Percentiles rank a stretch among this genome's conserved stretches.
Conservation (phyloP, 257 asterid species). For the Plantago major region DNA sequence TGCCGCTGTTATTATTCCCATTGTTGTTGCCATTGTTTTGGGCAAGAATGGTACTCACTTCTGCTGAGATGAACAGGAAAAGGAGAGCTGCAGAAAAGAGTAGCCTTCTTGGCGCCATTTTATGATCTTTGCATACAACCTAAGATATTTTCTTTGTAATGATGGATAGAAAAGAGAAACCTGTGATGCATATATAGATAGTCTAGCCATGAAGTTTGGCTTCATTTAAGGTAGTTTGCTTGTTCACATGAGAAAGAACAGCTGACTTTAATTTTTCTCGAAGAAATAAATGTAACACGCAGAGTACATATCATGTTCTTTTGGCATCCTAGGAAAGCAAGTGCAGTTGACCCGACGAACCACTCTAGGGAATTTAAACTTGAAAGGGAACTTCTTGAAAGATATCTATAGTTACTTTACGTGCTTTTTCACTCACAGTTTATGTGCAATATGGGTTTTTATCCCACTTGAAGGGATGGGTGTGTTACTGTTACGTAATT, state of each 20-base stretch:
- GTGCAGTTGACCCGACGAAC: not conserved
- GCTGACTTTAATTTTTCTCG: not conserved
- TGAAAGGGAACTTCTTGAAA: no score
- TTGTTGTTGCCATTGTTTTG: not conserved
- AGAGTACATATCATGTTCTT: not conserved
- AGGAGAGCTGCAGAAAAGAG: slow-evolving; percentile 5
- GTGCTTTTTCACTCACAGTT: no score
- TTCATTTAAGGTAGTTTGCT: slow-evolving; percentile 4
- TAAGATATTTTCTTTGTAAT: not conserved
- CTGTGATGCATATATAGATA: not conserved
- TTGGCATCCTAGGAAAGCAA: not conserved
- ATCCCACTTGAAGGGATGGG: no score
- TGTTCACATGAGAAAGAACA: slow-evolving; percentile 9
- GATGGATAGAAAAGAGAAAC: not conserved
- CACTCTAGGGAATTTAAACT: no score
- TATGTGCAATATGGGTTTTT: no score
- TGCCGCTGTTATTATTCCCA: not conserved
- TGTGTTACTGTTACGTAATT: no score
- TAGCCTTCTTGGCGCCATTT: slow-evolving; percentile 8
- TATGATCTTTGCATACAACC: not conserved
- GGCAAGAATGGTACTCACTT: slow-evolving; percentile 1
- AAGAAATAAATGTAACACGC: not conserved
- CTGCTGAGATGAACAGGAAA: slow-evolving; percentile 5
- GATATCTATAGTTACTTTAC: no score
- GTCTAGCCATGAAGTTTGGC: slow-evolving; percentile 4